Percentiles rank a stretch among this genome's conserved stretches.
Evolutionary conservation across 1,284 basidiomycete species (phyloP).

Genomic region (Rhodotorula sp.): DNA sequence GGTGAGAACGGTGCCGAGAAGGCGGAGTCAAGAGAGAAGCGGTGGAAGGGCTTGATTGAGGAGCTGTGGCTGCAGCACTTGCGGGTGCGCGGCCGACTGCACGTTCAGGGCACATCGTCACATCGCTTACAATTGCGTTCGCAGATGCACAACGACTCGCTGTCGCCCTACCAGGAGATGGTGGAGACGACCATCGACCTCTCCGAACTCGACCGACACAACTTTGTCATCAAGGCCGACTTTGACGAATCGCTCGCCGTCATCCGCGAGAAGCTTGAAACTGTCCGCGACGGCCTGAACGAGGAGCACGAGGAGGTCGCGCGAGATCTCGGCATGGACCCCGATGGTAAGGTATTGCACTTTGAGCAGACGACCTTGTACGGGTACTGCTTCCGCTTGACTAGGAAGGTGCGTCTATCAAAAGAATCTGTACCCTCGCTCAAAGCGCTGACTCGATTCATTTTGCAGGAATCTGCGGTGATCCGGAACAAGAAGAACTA

Average conservation of each 20-base stretch:
- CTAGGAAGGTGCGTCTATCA: slow-evolving; percentile 63
- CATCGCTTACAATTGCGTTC: neutral
- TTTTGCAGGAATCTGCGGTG: slow-evolving; percentile 69
- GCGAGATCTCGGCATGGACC: slow-evolving; percentile 73
- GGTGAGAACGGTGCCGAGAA: neutral
- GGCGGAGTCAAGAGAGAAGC: slow-evolving; percentile 39
- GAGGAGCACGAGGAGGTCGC: slow-evolving; percentile 74
- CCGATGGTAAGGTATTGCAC: slow-evolving; percentile 87
- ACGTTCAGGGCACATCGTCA: neutral
- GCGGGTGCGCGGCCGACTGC: slow-evolving; percentile 52
- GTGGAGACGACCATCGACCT: slow-evolving; percentile 95
- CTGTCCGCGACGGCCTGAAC: slow-evolving; percentile 77
- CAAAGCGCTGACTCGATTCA: no score
- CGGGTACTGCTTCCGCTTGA: slow-evolving; percentile 90
- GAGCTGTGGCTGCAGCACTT: slow-evolving; percentile 65
- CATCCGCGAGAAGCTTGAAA: slow-evolving; percentile 65
- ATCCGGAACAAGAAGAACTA: slow-evolving; percentile 70
- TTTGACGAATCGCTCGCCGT: slow-evolving; percentile 74
- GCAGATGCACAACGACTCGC: slow-evolving; percentile 62
- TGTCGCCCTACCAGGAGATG: slow-evolving; percentile 84
- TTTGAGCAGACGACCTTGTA: slow-evolving; percentile 88
- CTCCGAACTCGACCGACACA: slow-evolving; percentile 74
- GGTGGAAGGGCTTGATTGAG: slow-evolving; percentile 59
- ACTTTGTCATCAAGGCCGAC: slow-evolving; percentile 85
- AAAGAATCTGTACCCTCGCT: neutral